A percentile compares a stretch with the other conserved stretches of the same genome.
phyloP scores from a whole-genome alignment of 768 basidiomycete genomes.

The Calocera viscosa region DNA sequence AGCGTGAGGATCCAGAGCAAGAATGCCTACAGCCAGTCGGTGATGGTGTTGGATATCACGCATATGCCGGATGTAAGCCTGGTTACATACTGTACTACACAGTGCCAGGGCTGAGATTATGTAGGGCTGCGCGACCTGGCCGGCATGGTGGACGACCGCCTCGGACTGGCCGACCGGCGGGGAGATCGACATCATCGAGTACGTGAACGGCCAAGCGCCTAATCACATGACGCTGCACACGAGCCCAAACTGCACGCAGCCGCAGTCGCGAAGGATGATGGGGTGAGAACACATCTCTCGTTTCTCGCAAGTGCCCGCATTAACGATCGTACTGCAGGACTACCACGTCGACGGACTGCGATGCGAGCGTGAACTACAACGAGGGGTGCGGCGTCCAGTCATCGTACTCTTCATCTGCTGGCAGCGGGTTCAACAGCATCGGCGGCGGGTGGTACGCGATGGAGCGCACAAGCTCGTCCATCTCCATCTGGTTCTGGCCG shows the following conservation, averaged over 20 bases:
- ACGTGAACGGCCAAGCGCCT: constrained; percentile 36
- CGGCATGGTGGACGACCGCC: constrained; percentile 51
- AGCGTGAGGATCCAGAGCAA: constrained; percentile 44
- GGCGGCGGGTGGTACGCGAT: constrained; percentile 54
- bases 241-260: constrained; percentile 37
- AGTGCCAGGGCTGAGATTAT: not conserved
- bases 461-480: constrained; percentile 29
- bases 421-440: constrained; percentile 36
- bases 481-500: constrained; percentile 58
- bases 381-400: constrained; percentile 48
- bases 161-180: constrained; percentile 26
- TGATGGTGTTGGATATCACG: constrained; percentile 40
- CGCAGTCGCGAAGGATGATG: constrained; percentile 30
- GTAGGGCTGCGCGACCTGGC: constrained; percentile 37
- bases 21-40: constrained; percentile 29
- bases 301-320: not conserved
- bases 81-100: not conserved
- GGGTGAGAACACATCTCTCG: no score
- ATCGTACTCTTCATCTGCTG: constrained; percentile 33
- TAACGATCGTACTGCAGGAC: constrained; percentile 23
- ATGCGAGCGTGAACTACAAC: constrained; percentile 41
- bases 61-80: constrained; percentile 40
- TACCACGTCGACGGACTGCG: constrained; percentile 35
- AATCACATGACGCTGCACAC: constrained; percentile 50
- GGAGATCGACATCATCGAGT: constrained; percentile 47